Evolutionary conservation across 2,329 filamentous ascomycete genomes (phyloP).

Genomic region (Fusarium sambucinum): DNA sequence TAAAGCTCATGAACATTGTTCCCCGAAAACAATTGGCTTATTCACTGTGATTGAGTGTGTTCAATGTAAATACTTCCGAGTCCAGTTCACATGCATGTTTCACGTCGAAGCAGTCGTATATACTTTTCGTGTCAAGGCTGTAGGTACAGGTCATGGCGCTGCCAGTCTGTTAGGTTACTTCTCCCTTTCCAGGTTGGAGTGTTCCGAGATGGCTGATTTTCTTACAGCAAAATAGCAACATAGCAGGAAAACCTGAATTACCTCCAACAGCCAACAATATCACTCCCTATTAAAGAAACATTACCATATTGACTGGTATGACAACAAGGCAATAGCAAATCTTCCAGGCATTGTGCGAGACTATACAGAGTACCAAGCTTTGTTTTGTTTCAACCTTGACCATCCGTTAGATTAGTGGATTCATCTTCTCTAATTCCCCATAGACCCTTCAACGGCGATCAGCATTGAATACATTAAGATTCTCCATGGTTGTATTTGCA

Average conservation of each 20-base stretch:
- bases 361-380: conserved; percentile 4
- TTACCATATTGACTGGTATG: not conserved
- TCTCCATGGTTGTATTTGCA: not conserved
- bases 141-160: not conserved
- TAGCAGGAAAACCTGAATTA: conserved; percentile 4
- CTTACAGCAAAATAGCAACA: not conserved
- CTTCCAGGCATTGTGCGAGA: not conserved
- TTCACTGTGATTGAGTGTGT: not conserved
- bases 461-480: not conserved
- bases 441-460: not conserved
- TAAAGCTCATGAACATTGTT: conserved; percentile 54
- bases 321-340: not conserved
- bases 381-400: conserved; percentile 5
- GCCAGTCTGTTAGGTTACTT: not conserved
- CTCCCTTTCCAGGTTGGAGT: not conserved
- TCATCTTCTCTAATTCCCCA: not conserved
- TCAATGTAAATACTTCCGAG: not conserved
- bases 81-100: not conserved
- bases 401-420: not conserved
- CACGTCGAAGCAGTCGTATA: not conserved
- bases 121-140: not conserved
- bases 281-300: not conserved
- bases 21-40: conserved; percentile 41
- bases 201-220: not conserved
- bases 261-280: not conserved